A percentile compares a stretch with the other conserved stretches of the same genome.
phyloP scores from a whole-genome alignment of 352 stramenopile species.

The Phytophthora lateralis region DNA sequence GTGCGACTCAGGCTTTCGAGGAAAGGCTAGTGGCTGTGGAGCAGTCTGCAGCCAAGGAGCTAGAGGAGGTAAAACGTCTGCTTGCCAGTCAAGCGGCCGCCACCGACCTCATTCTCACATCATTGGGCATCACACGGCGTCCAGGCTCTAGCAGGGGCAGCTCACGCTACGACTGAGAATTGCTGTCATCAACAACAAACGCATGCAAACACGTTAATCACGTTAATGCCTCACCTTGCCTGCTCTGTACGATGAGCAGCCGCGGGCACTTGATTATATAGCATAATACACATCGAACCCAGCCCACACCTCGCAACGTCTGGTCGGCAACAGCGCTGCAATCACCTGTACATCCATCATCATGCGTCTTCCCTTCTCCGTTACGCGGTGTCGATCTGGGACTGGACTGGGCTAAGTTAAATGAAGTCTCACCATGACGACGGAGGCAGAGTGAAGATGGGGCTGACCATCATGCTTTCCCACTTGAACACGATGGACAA shows the following conservation, averaged over 20 bases:
- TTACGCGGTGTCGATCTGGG: conserved; percentile 13
- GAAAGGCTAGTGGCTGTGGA: conserved; percentile 60
- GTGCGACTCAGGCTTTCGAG: conserved; percentile 60
- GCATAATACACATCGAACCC: conserved; percentile 29
- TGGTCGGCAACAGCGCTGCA: conserved; percentile 4
- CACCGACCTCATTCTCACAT: conserved; percentile 60
- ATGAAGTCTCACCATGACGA: conserved; percentile 31
- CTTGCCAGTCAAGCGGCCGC: conserved; percentile 46
- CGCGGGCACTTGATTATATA: conserved; percentile 27
- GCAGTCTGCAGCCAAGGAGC: conserved; percentile 42
- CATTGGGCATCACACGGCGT: conserved; percentile 46
- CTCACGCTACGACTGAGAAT: conserved; percentile 25
- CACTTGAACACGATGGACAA: conserved; percentile 69
- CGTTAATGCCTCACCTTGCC: conserved; percentile 2
- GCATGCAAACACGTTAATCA: background rate
- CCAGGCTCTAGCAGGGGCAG: conserved; percentile 14
- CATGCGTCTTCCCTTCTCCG: conserved; percentile 11
- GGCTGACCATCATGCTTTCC: conserved; percentile 66
- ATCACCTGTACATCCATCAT: conserved; percentile 11
- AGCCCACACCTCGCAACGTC: conserved; percentile 14
- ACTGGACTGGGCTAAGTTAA: conserved; percentile 19
- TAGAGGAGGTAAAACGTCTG: conserved; percentile 50
- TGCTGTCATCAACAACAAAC: background rate
- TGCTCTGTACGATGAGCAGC: conserved; percentile 1
- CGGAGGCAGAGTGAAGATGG: conserved; percentile 56